A percentile compares a stretch with the other conserved stretches of the same genome.
These are phyloP conservation scores for Scheffersomyces amazonensis DNA, from an alignment of 805 yeast species.

Conservation along the genomic window DNA sequence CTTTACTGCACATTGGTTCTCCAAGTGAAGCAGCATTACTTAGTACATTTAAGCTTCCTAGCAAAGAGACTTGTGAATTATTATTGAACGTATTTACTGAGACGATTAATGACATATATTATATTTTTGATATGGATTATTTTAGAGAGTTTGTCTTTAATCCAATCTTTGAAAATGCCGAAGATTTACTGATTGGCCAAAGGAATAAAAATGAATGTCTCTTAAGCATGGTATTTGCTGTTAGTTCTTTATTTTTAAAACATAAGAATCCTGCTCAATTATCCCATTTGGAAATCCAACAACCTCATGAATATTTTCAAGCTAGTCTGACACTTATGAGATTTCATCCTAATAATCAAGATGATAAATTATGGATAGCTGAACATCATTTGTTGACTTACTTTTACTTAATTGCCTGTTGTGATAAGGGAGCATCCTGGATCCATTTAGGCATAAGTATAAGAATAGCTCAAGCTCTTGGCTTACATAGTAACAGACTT, in stretches of 20 bases:
- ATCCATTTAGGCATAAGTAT: constrained; percentile 38
- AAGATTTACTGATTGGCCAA: constrained; percentile 12
- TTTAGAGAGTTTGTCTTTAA: constrained; percentile 24
- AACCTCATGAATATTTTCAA: constrained; percentile 12
- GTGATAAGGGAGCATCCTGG: constrained; percentile 43
- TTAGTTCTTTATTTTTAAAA: constrained; percentile 37
- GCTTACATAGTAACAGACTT: constrained; percentile 32
- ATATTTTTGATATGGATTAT: constrained; percentile 34
- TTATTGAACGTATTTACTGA: constrained; percentile 24
- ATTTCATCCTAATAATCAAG: constrained; percentile 23
- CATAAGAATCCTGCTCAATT: constrained; percentile 13
- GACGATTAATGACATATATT: constrained; percentile 37
- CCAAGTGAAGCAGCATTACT: no score
- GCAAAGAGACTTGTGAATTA: neutral
- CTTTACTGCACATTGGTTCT: no score
- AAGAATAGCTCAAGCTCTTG: constrained; percentile 38
- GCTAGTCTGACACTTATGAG: constrained; percentile 24
- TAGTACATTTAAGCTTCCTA: no score
- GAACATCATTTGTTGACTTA: constrained; percentile 36
- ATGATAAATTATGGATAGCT: constrained; percentile 39
- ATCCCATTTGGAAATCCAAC: constrained; percentile 8
- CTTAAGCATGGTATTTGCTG: constrained; percentile 34
- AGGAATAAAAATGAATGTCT: constrained; percentile 20
- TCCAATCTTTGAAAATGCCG: constrained; percentile 25
- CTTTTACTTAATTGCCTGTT: constrained; percentile 36